Evolutionary conservation across 2,329 filamentous ascomycete genomes (phyloP).

Genomic region (Stenocarpella maydis): DNA sequence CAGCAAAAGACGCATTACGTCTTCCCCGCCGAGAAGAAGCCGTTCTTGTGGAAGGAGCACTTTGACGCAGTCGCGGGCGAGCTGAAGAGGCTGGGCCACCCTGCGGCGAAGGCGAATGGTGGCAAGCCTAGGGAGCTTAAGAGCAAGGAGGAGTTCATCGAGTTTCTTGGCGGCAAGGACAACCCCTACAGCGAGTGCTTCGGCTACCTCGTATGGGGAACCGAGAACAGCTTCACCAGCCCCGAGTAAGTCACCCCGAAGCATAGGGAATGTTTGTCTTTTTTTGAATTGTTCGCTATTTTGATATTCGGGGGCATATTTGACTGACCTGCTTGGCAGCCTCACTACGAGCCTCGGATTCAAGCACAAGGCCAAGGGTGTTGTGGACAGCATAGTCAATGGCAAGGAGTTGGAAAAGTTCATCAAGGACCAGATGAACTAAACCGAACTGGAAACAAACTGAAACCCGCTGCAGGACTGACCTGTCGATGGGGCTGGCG

Average conservation of each 20-base stretch:
- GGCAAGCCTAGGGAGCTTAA: conserved; percentile 27
- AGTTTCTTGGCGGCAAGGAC: conserved; percentile 33
- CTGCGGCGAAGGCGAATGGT: conserved; percentile 16
- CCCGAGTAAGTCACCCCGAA: conserved; percentile 28
- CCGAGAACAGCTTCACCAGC: conserved; percentile 34
- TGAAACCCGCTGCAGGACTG: too few species aligned
- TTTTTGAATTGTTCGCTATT: neutral
- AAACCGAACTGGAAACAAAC: neutral
- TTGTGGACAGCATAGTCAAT: conserved; percentile 34
- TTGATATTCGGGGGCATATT: too few species aligned
- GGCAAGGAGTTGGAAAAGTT: conserved; percentile 33
- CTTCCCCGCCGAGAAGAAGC: conserved; percentile 32
- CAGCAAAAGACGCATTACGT: conserved; percentile 35
- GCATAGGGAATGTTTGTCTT: neutral
- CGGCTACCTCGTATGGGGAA: conserved; percentile 29
- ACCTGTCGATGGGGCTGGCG: neutral
- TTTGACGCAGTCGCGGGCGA: conserved; percentile 33
- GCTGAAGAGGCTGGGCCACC: conserved; percentile 32
- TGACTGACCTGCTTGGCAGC: neutral
- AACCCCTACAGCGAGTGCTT: conserved; percentile 34
- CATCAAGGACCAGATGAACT: conserved; percentile 31
- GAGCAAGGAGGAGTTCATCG: conserved; percentile 31
- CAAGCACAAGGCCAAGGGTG: conserved; percentile 34
- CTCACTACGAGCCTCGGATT: conserved; percentile 32
- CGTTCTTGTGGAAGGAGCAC: conserved; percentile 34